Evolutionary conservation across 805 yeast species (phyloP), one percentile per base, ranked within the genome.

Genomic region (Danielozyma ontarioensis): DNA sequence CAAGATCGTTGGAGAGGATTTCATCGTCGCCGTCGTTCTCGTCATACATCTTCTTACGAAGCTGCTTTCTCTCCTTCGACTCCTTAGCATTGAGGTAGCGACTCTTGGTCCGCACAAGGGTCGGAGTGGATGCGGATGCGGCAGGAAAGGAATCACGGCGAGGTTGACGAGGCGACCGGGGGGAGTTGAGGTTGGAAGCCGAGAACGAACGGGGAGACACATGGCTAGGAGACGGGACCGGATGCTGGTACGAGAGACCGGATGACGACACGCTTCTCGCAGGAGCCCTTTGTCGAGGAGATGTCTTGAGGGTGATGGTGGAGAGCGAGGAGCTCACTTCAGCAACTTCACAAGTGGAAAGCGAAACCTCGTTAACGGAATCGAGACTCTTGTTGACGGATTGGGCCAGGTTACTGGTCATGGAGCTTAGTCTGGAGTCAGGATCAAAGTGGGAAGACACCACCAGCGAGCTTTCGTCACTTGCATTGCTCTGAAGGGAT

Each of bases 1-100:
- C 66, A 31, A 64, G 40, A 39, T 64, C 70, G 37, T 59, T 57
- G 10, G 55, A 40, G 19, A 62, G 40, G 17, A 64, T 57, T 23
- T 60, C 67, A 31, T 64, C 71, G 33, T 64, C 70, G 40, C 56
- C 54, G 29, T 62, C 64, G 41, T 61, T 53, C 13, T 65, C 70
- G 32, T 66, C 72, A 37, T 64, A 66, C 22, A 47, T 46, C 41
- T 66, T 58, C 42, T 64, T 65, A 10, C 69, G 51, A 15, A 57
- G 43, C 34, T 51, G 53, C 41, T 59, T 52, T 29, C 72, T 45
- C 31, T 57, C 64, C 40, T 63, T 67, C n/a, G 58, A 50, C 40
- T 65, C 69, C 31, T 55, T 48, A 4, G 62, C 51, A 35, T 53
- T 55, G 30, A 57, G 36, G 43, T 45, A 65, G 25, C 55, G 55